phyloP scores from a whole-genome alignment of 176 grass and related monocot genomes.

The sorghum (Sorghum bicolor) region Sorghum_bicolor_NCBIv3 NC_012876.2:5024501-5025000 shows the following conservation, averaged over 20 bases:
- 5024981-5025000: background rate
- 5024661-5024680: background rate
- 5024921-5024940: background rate
- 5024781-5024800: conserved; percentile 79
- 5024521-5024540: conserved; percentile 43
- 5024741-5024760: conserved; percentile 37
- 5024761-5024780: conserved; percentile 30
- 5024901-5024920: background rate
- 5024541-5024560: conserved; percentile 63
- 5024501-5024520: background rate
- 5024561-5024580: conserved; percentile 80
- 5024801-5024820: conserved; percentile 21
- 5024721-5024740: conserved; percentile 41
- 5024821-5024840: conserved; percentile 7
- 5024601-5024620: conserved; percentile 77
- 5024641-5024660: conserved; percentile 56
- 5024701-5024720: conserved; percentile 40
- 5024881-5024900: background rate
- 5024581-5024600: conserved; percentile 53
- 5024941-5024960: background rate
- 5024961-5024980: background rate
- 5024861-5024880: background rate
- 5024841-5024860: background rate
- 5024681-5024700: background rate
- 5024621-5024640: conserved; percentile 63